phyloP scores from a whole-genome alignment of 768 basidiomycete genomes.

The Pulveroboletus sp. region DNA sequence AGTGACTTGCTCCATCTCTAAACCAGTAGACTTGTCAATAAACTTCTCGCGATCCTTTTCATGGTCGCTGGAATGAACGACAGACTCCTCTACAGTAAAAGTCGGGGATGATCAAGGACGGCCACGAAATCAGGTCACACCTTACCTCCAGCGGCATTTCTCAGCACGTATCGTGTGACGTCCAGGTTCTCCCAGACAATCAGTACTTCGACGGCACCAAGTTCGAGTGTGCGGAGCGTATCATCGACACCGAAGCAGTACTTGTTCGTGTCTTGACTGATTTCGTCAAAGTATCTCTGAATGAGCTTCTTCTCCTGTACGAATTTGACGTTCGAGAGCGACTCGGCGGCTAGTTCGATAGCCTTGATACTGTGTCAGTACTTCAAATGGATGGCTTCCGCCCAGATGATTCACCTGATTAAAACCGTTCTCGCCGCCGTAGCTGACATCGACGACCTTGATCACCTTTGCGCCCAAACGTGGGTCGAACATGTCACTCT shows the following conservation, averaged over 20 bases:
- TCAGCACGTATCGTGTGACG: constrained; percentile 78
- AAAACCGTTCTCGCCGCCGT: constrained; percentile 98
- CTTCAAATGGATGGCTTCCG: not conserved
- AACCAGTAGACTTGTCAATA: constrained; percentile 86
- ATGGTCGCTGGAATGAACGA: constrained; percentile 77
- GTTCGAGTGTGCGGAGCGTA: constrained; percentile 91
- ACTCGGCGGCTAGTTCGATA: constrained; percentile 94
- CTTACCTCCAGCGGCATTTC: constrained; percentile 86
- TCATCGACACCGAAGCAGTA: constrained; percentile 98
- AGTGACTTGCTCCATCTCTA: constrained; percentile 86
- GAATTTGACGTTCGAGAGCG: constrained; percentile 97
- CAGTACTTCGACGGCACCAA: constrained; percentile 94
- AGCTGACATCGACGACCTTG: constrained; percentile 97
- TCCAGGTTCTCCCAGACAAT: constrained; percentile 99
- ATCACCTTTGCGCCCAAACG: constrained; percentile 88
- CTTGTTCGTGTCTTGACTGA: constrained; percentile 92
- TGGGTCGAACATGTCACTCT: constrained; percentile 93
- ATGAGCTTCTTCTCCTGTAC: constrained; percentile 98
- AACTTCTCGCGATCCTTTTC: constrained; percentile 96
- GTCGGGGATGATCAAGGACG: not conserved
- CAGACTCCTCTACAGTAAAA: constrained; percentile 61
- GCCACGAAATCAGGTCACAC: constrained; percentile 10
- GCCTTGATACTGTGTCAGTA: constrained; percentile 46
- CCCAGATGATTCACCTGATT: constrained; percentile 67
- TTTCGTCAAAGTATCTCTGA: constrained; percentile 98